Evolutionary conservation across 148 eudicot genomes (phyloP), one percentile per base, ranked within the genome.

Genomic region (Euryodendron excelsum): DNA sequence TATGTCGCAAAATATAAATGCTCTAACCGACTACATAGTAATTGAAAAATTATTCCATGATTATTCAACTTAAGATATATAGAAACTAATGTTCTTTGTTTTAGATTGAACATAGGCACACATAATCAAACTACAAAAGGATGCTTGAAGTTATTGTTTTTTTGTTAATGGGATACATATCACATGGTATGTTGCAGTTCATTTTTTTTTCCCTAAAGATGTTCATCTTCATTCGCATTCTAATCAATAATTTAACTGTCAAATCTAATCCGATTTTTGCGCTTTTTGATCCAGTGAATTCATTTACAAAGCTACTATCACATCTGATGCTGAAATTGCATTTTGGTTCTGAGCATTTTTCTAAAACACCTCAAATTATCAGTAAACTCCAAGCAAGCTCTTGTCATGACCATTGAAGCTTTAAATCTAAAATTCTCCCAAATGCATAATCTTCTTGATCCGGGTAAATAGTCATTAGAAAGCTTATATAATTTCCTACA

Each of bases 401-500:
- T 31, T 4, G n/a, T 62, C 61, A 41, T 50, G 92, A 91, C 95
- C 93, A 86, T 77, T 67, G 67, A 56, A 11, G 18, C 39, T 85
- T 88, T 75, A 62, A 44, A 81, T 21, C 41, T 8, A 65, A 69
- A 81, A 86, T 78, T 85, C 91, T 89, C 86, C 82, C 68, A 56
- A 69, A 23, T 55, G 31, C 1, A 58, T 55, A n/a, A 33, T 72
- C 87, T 0, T 3, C 41, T 77, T 3, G 0, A 5, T 21, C 1
- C 82, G 52, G 60, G 21, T 18, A 15, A 84, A 75, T 68, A 60
- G 81, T 84, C 90, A 41, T 39, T 64, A 18, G 64, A 83, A 88
- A 89, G 81, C 93, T 93, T 55, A 91, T 73, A 75, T 31, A 88
- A 89, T 74, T 61, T 36, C 58, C 79, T 27, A 85, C 76, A 59